A percentile compares a stretch with the other conserved stretches of the same genome.
These are phyloP conservation scores for Jacaranda mimosifolia DNA, from an alignment of 257 asterid genomes.

Conservation along the genomic window DNA sequence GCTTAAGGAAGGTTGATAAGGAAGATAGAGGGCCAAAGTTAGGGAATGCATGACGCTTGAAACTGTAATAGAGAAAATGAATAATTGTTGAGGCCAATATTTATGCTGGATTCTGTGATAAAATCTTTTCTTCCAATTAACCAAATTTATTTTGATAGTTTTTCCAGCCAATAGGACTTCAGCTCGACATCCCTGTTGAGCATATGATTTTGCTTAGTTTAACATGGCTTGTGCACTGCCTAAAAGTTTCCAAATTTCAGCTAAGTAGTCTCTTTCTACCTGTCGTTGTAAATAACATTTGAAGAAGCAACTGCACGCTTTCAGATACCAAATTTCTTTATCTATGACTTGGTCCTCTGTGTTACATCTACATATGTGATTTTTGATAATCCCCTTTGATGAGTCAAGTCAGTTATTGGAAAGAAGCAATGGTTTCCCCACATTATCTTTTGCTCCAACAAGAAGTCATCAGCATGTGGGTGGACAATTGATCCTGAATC, in stretches of 20 bases:
- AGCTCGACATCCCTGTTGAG: slow-evolving; percentile 16
- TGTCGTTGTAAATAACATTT: not conserved
- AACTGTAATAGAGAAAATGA: not conserved
- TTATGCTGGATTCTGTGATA: not conserved
- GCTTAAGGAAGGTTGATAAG: not conserved
- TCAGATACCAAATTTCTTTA: not conserved
- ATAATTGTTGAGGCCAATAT: not conserved
- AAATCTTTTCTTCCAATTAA: not conserved
- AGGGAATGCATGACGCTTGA: not conserved
- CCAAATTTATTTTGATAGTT: not conserved
- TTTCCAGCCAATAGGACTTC: slow-evolving; percentile 12
- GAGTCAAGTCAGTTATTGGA: slow-evolving; percentile 11
- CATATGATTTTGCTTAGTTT: not conserved
- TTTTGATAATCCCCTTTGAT: not conserved
- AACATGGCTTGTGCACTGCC: slow-evolving; percentile 14
- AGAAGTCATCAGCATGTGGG: not conserved
- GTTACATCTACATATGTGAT: not conserved
- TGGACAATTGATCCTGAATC: not conserved
- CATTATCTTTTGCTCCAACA: not conserved
- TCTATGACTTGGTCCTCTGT: not conserved
- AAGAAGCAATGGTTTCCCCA: not conserved
- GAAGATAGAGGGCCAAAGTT: not conserved
- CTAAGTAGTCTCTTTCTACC: not conserved
- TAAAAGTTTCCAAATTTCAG: not conserved
- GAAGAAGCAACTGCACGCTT: not conserved